Conservation (phyloP, 768 basidiomycete species). For the Termitomyces sp. region DNA sequence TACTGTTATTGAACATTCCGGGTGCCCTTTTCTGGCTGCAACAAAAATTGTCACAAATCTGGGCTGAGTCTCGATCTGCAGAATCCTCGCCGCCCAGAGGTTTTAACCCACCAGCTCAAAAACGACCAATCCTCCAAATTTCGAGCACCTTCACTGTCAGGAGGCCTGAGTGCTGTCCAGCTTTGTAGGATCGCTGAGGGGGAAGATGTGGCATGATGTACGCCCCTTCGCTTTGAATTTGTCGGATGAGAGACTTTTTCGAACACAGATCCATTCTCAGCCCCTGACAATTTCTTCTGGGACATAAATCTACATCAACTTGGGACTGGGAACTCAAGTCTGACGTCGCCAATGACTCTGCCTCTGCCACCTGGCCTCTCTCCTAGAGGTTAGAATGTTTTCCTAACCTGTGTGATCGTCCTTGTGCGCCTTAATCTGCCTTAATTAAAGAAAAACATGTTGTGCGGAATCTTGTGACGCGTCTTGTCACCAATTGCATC, state of each 20-base stretch:
- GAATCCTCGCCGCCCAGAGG: neutral
- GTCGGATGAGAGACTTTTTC: conserved; percentile 7
- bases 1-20: neutral
- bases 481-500: neutral
- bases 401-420: neutral
- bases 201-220: conserved; percentile 4
- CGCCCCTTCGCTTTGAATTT: neutral
- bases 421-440: neutral
- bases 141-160: neutral
- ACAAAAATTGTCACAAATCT: neutral
- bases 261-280: conserved; percentile 20
- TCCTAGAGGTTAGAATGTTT: neutral
- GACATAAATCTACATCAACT: neutral
- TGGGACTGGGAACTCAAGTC: neutral
- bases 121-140: neutral
- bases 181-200: neutral
- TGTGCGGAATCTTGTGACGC: neutral
- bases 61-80: neutral
- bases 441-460: neutral
- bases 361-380: neutral
- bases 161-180: neutral
- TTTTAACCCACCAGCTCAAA: neutral
- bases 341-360: neutral
- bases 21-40: neutral
- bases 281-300: neutral